Percentiles rank a stretch among this genome's conserved stretches.
Evolutionary conservation across 2,329 filamentous ascomycete species (phyloP).

Genomic region (Alternaria solani): DNA sequence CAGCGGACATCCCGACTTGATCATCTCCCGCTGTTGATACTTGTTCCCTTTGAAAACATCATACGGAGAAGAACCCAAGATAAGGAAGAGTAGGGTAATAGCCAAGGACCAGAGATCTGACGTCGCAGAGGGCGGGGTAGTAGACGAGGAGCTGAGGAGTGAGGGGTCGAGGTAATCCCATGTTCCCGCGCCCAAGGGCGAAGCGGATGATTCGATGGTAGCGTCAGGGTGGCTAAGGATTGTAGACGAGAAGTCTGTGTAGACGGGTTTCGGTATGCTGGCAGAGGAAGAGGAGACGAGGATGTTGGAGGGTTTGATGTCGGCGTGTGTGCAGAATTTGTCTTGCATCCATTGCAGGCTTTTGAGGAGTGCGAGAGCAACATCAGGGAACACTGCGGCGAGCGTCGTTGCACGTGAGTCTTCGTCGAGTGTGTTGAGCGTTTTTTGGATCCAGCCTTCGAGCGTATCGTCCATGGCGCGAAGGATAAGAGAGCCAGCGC

Average conservation of each 20-base stretch:
- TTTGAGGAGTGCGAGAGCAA: constrained; percentile 51
- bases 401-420: constrained; percentile 46
- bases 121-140: constrained; percentile 42
- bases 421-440: constrained; percentile 40
- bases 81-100: constrained; percentile 54
- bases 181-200: constrained; percentile 53
- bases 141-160: constrained; percentile 29
- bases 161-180: constrained; percentile 57
- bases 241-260: constrained; percentile 57
- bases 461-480: constrained; percentile 45
- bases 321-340: constrained; percentile 52
- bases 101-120: constrained; percentile 57
- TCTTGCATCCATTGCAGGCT: constrained; percentile 55
- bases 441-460: constrained; percentile 40
- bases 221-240: constrained; percentile 23
- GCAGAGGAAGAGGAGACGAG: constrained; percentile 45
- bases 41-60: constrained; percentile 50
- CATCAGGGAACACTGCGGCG: constrained; percentile 49
- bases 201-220: constrained; percentile 14
- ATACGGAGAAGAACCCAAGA: constrained; percentile 55
- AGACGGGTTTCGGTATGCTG: constrained; percentile 37
- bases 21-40: constrained; percentile 55
- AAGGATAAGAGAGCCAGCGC: constrained; percentile 43
- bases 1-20: constrained; percentile 54
- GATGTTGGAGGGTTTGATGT: constrained; percentile 60